Percentiles rank a stretch among this genome's conserved stretches.
Evolutionary conservation across 176 grass and related monocot genomes (phyloP).

Genomic region (Zoysia japonica): DNA sequence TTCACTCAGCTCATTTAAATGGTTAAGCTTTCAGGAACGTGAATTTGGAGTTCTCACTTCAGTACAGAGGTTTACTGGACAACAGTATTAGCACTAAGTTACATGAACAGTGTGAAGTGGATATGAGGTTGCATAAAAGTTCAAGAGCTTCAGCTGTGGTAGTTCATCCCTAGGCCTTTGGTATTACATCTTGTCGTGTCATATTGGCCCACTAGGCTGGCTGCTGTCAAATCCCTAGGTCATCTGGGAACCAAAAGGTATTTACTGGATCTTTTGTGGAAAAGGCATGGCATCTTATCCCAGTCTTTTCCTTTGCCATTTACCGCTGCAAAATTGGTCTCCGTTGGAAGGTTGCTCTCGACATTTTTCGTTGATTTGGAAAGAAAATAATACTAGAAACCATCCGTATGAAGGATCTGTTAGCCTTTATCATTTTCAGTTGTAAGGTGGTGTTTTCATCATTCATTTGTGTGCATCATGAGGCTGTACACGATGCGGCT

Average conservation of each 20-base stretch:
- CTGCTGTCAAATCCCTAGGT: conserved; percentile 18
- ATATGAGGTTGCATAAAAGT: not conserved
- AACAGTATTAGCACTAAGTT: not conserved
- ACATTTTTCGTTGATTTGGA: not conserved
- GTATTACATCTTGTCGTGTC: not conserved
- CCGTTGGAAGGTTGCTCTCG: not conserved
- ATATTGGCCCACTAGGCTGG: conserved; percentile 3
- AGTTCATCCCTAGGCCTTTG: not conserved
- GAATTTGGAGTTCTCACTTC: not conserved
- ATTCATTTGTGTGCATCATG: not conserved
- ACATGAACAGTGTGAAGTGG: not conserved
- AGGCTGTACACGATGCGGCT: conserved; percentile 15
- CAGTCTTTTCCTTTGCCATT: not conserved
- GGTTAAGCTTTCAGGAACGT: not conserved
- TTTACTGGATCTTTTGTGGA: not conserved
- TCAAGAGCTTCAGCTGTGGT: not conserved
- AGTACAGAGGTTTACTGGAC: not conserved
- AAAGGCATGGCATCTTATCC: not conserved
- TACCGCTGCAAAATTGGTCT: not conserved
- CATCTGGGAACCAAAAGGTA: not conserved
- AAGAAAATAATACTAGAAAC: not conserved
- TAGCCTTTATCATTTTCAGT: not conserved
- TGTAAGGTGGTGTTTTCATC: not conserved
- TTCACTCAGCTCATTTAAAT: not conserved
- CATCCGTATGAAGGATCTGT: not conserved